Evolutionary conservation across 805 yeast species (phyloP).

Genomic region (Peterozyma toletana): DNA sequence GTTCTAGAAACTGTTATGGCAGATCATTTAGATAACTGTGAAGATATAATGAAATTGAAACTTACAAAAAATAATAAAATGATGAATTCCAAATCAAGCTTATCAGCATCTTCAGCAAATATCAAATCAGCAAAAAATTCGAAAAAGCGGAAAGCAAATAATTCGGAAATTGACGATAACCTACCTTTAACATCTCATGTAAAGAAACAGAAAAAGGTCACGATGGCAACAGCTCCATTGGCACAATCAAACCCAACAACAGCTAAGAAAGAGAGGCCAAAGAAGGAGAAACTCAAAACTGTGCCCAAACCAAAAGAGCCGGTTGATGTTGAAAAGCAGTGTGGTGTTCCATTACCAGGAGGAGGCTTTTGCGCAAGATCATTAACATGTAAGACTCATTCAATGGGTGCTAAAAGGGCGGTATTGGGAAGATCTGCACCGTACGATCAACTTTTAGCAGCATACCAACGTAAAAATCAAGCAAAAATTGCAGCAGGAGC

Average conservation of each 20-base stretch:
- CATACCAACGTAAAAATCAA: slow-evolving; percentile 88
- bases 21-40: slow-evolving; percentile 32
- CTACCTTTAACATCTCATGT: slow-evolving; percentile 11
- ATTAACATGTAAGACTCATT: slow-evolving; percentile 93
- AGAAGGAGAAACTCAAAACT: slow-evolving; percentile 27
- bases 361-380: slow-evolving; percentile 98
- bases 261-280: slow-evolving; percentile 21
- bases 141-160: slow-evolving; percentile 19
- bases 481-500: slow-evolving; percentile 81
- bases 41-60: slow-evolving; percentile 22
- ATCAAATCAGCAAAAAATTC: slow-evolving; percentile 12
- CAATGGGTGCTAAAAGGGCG: slow-evolving; percentile 97
- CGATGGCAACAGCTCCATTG: slow-evolving; percentile 5
- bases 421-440: slow-evolving; percentile 92
- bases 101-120: slow-evolving; percentile 1
- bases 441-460: slow-evolving; percentile 79
- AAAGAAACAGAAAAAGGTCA: no score
- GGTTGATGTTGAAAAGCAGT: slow-evolving; percentile 87
- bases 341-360: slow-evolving; percentile 90
- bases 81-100: background rate
- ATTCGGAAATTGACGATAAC: slow-evolving; percentile 18
- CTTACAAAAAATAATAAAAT: slow-evolving; percentile 8
- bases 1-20: slow-evolving; percentile 28
- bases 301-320: slow-evolving; percentile 66
- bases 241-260: slow-evolving; percentile 10